phyloP scores from a whole-genome alignment of 805 yeast species.

The Saturnispora silvae region DNA sequence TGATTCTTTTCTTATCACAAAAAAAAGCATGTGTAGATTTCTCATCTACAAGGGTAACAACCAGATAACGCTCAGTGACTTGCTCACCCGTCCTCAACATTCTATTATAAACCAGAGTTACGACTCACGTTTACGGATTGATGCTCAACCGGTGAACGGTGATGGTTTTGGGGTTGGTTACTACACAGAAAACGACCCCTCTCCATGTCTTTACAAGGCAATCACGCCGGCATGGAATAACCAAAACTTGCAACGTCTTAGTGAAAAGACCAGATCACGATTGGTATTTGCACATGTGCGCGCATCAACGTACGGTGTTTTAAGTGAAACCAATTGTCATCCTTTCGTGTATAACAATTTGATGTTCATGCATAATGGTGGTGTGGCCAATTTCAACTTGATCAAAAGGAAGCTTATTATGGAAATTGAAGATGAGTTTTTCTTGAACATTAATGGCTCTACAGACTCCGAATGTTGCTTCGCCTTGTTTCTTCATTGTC shows the following conservation, averaged over 20 bases:
- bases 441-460: conserved; percentile 76
- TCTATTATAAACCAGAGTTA: conserved; percentile 94
- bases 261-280: conserved; percentile 76
- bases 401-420: conserved; percentile 66
- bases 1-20: too few relatives aligned
- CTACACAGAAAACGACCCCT: conserved; percentile 37
- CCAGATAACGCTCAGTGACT: conserved; percentile 73
- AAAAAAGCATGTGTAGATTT: conserved; percentile 97
- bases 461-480: conserved; percentile 95
- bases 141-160: conserved; percentile 89
- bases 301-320: conserved; percentile 90
- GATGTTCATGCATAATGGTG: conserved; percentile 98
- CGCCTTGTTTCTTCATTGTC: conserved; percentile 73
- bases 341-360: conserved; percentile 82
- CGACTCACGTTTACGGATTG: conserved; percentile 80
- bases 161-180: conserved; percentile 98
- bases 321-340: conserved; percentile 93
- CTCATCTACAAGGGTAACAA: conserved; percentile 87
- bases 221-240: conserved; percentile 99
- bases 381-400: conserved; percentile 57
- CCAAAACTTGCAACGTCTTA: conserved; percentile 72
- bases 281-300: conserved; percentile 92
- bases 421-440: conserved; percentile 71
- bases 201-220: conserved; percentile 88
- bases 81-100: conserved; percentile 91